Evolutionary conservation across 352 stramenopile species (phyloP), one percentile per base, ranked within the genome.

Genomic region (Pythium rishiriense): DNA sequence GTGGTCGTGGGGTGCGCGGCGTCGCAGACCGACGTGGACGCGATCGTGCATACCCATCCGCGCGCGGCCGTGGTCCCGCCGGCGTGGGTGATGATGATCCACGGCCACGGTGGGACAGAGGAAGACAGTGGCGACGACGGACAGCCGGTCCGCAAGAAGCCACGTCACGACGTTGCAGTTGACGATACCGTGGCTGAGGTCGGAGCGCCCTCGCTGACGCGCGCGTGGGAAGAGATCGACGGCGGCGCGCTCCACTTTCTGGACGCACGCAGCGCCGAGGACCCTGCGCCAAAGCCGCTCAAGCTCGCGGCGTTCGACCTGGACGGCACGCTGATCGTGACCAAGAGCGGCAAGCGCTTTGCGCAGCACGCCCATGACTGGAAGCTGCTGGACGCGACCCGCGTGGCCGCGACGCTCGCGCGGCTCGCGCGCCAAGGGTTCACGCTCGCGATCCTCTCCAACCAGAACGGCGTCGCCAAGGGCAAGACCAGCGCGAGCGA

Each of bases 311-410:
- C 69, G 9, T 96, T 96, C 29, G 87, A 96, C 64, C 67, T 96
- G 57, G 87, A 96, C 54, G 75, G 82, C 12, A 96, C 87, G 58
- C 59, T 91, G 21, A 96, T 96, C 53, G 70, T 81, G 41, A 96
- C 87, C 37, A 94, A 92, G 63, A 96, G 85, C 53, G 87, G 85
- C 57, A 93, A 93, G 57, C 83, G 77, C 42, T 94, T 93, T 46
- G 80, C 87, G 25, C 73, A 80, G 48, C 64, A 85, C 46, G 75
- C 71, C 33, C 48, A 74, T 56, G 87, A 96, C 72, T 96, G 87
- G 87, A 89, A 88, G 60, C 81, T 75, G 64, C 84, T 92, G 58
- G 77, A 96, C 72, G 63, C 81, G 6, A 81, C 70, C 10, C 70
- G 70, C 7, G 85, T 93, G 22, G 58, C 54, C 1, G 37, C 72